A percentile compares a stretch with the other conserved stretches of the same genome.
phyloP scores from a whole-genome alignment of 805 yeast species.

The Candida manassasensis region DNA sequence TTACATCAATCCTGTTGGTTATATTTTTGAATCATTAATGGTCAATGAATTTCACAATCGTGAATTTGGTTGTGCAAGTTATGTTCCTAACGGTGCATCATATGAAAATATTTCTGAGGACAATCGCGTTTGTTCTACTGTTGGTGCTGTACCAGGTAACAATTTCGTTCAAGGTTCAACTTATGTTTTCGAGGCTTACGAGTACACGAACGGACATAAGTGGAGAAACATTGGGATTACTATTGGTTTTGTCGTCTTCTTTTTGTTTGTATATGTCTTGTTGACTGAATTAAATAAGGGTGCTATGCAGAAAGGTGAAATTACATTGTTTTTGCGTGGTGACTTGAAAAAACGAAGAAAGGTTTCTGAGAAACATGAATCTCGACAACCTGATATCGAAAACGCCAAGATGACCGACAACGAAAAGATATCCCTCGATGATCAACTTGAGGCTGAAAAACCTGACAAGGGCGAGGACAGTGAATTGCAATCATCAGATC shows the following conservation, averaged over 20 bases:
- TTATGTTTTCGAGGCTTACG: slow-evolving; percentile 46
- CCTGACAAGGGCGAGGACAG: slow-evolving; percentile 11
- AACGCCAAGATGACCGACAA: slow-evolving; percentile 9
- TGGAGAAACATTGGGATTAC: slow-evolving; percentile 81
- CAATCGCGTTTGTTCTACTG: slow-evolving; percentile 52
- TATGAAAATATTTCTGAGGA: slow-evolving; percentile 36
- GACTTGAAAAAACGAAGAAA: slow-evolving; percentile 28
- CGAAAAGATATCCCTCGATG: slow-evolving; percentile 26
- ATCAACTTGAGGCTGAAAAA: slow-evolving; percentile 24
- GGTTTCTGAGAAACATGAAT: slow-evolving; percentile 11
- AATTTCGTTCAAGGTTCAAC: slow-evolving; percentile 52
- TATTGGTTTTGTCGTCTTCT: slow-evolving; percentile 47
- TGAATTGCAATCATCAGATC: slow-evolving; percentile 10
- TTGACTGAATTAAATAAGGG: slow-evolving; percentile 38
- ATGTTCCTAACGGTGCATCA: slow-evolving; percentile 57
- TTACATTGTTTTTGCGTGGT: slow-evolving; percentile 24
- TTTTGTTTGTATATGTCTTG: slow-evolving; percentile 29
- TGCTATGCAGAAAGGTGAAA: slow-evolving; percentile 43
- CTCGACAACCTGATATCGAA: slow-evolving; percentile 17
- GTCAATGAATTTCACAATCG: slow-evolving; percentile 60
- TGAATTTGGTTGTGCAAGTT: slow-evolving; percentile 49
- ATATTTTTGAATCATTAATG: slow-evolving; percentile 54
- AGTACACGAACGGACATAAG: slow-evolving; percentile 52
- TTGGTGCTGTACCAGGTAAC: slow-evolving; percentile 57
- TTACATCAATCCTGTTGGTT: slow-evolving; percentile 39